Percentiles rank a stretch among this genome's conserved stretches.
These are phyloP conservation scores for Hura crepitans DNA, from an alignment of 441 rosid species.

Conservation along the genomic window DNA sequence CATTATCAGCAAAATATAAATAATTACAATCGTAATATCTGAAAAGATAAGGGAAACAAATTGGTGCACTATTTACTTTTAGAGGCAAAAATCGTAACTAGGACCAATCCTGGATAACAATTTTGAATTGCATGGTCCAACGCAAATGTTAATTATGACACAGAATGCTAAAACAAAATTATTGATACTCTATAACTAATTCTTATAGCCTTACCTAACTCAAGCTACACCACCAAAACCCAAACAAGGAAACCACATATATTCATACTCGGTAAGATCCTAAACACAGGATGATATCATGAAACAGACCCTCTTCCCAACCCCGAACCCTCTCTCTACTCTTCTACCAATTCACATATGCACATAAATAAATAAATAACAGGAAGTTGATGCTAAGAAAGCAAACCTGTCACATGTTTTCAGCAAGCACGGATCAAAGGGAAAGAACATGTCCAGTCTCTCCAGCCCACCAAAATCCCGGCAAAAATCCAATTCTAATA, in stretches of 20 bases:
- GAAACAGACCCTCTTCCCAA: too few relatives aligned
- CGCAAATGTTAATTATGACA: background rate
- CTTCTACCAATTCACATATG: background rate
- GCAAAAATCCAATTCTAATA: conserved; percentile 61
- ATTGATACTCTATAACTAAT: background rate
- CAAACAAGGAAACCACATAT: background rate
- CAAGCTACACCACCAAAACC: background rate
- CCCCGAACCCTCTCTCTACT: background rate
- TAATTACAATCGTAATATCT: too few relatives aligned
- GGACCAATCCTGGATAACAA: too few relatives aligned
- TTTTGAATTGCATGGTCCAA: too few relatives aligned
- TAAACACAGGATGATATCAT: too few relatives aligned
- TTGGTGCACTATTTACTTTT: background rate
- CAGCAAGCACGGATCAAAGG: conserved; percentile 86
- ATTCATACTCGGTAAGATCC: background rate
- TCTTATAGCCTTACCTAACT: background rate
- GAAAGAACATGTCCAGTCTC: conserved; percentile 87
- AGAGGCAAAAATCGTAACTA: too few relatives aligned
- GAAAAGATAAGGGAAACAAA: background rate
- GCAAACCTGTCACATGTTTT: conserved; percentile 58
- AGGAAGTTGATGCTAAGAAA: conserved; percentile 4
- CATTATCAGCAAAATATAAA: conserved; percentile 14
- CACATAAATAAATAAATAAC: background rate
- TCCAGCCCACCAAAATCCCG: conserved; percentile 73
- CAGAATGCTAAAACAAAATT: background rate